Evolutionary conservation across 768 basidiomycete species (phyloP), one percentile per base, ranked within the genome.

Genomic region (Kockovaella imperatae): DNA sequence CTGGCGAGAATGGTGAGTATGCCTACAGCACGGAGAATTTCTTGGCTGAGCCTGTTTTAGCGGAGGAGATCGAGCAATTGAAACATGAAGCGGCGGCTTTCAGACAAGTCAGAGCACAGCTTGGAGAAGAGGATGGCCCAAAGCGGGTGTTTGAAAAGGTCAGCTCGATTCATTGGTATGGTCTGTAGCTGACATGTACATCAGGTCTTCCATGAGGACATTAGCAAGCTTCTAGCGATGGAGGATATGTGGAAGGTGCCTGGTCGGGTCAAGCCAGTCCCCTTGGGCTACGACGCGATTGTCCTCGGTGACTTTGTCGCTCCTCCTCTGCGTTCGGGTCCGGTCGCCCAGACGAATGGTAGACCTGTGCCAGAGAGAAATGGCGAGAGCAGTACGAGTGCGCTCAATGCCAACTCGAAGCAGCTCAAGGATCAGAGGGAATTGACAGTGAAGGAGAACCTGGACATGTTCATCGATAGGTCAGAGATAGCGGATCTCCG

Each of bases 61-160:
- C 84, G 0, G 80, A 84, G 62, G 93, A 97, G 74, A 91, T 99
- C 49, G 86, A 82, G 3, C 79, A 86, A 4, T 74, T 99, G 17
- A 80, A 91, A 15, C 86, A 83, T 68, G 91, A 97, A 73, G 88
- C 86, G 1, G 76, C 79, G 35, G 89, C 89, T 0, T 95, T 96
- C 76, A 79, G 79, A 46, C 77, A 76, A n/a, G 86, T 96, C 3
- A 79, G 91, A 17, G 67, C 73, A 35, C 81, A 83, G 1, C 65
- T 91, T n/a, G 77, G 80, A 8, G 23, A 69, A 66, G 15, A 75
- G 73, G 64, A 84, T 20, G 73, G 84, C 0, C 83, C 87, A 0
- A 79, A 77, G 56, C 71, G 77, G 46, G 83, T 80, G 0, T 96
- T 97, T 66, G 75, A 87, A 51, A 99, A 97, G 79, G 90, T 89